Base-by-base conservation (phyloP, 2,329 filamentous ascomycete genomes). In the Fusarium newnesense region DNA sequence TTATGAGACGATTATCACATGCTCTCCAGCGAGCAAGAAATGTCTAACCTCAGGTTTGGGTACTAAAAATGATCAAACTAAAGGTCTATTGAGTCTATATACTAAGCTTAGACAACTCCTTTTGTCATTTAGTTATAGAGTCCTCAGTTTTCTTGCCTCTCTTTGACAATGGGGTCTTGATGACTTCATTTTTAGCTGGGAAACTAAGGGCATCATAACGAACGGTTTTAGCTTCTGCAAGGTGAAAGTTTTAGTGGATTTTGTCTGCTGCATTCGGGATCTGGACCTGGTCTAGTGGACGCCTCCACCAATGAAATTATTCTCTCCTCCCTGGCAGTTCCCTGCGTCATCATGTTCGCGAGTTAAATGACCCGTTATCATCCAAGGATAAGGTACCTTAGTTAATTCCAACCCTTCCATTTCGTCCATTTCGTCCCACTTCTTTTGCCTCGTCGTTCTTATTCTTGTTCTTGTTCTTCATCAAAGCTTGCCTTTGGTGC, bases 401-500 rank as follows among this genome's bases (percentile, higher is more conserved):
- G 60, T 24, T 65, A 63, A 60, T 53, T 70, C 57, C 19, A 57
- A 57, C 42, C 53, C 32, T 47, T 24, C 24, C 24, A 24, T 24
- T 24, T 24, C 24, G 24, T 24, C 24, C 24, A 24, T 24, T 66
- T 63, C 52, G 72, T 75, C 64, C 68, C 72, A 64, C 70, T 70
- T 69, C 34, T 61, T 58, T 60, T 46, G 60, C 67, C 66, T 54
- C 42, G 36, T 64, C 44, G 39, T 40, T 65, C 60, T 64, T 73
- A 37, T 46, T 65, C 73, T 63, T 65, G 39, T 40, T 65, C 60
- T 64, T 73, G 42, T 46, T 65, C 73, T 63, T 65, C 61, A 72
- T 56, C 71, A 73, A 67, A 60, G 64, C 53, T 72, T 70, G 71
- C 70, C 67, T 49, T 69, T 49, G 64, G 73, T 72, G 73, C 70